These are phyloP conservation scores for Mycena pura DNA, from an alignment of 768 basidiomycete species.

Conservation along the genomic window DNA sequence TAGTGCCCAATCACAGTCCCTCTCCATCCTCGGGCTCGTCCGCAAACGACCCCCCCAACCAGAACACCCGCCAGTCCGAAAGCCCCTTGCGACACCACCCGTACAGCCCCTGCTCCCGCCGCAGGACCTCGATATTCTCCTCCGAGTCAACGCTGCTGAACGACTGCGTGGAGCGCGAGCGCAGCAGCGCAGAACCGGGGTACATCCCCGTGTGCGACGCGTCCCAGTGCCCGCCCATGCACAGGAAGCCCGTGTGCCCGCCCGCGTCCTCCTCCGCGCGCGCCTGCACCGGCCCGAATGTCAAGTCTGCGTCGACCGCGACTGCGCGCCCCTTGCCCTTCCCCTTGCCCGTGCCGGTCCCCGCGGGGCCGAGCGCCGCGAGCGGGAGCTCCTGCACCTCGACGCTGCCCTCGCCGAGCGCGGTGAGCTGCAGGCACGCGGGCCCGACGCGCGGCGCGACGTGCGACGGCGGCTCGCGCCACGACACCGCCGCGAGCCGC, in stretches of 20 bases:
- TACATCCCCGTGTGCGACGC: conserved; percentile 52
- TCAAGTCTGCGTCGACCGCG: conserved; percentile 57
- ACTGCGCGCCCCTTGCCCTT: conserved; percentile 49
- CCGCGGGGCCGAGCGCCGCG: conserved; percentile 42
- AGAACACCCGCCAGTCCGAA: conserved; percentile 83
- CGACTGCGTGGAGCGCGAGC: conserved; percentile 54
- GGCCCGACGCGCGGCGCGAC: conserved; percentile 54
- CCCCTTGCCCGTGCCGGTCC: conserved; percentile 40
- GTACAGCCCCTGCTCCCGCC: conserved; percentile 71
- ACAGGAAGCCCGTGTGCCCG: conserved; percentile 66
- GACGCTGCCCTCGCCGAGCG: conserved; percentile 72
- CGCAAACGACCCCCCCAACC: conserved; percentile 69
- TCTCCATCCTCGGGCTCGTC: conserved; percentile 37
- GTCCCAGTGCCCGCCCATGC: conserved; percentile 60
- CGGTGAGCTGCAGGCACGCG: conserved; percentile 71
- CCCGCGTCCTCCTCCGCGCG: conserved; percentile 70
- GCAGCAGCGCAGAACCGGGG: conserved; percentile 35
- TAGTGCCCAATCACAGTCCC: conserved; percentile 1
- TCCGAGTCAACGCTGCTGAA: conserved; percentile 60
- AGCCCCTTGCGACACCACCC: conserved; percentile 78
- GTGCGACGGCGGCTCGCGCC: conserved; percentile 64
- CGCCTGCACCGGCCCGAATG: conserved; percentile 54
- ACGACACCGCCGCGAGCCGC: conserved; percentile 62
- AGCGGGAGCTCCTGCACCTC: conserved; percentile 76
- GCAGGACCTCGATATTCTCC: conserved; percentile 52